phyloP scores from a whole-genome alignment of 2,329 filamentous ascomycete species.

The Scortechinia acanthostroma region DNA sequence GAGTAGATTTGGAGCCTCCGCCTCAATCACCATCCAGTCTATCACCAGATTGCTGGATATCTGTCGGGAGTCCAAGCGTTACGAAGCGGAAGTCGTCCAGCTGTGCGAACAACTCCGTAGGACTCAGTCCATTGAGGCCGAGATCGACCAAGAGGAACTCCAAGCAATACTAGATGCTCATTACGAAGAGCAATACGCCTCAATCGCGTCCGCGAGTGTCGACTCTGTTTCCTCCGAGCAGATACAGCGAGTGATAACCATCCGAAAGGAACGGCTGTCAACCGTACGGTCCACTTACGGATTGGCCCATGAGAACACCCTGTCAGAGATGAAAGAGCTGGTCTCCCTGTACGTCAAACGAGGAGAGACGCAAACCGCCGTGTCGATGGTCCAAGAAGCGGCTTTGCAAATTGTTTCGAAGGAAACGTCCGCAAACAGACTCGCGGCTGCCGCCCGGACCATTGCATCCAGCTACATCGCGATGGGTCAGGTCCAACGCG shows the following conservation, averaged over 20 bases:
- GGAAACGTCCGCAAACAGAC: slow-evolving; percentile 14
- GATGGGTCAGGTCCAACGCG: slow-evolving; percentile 18
- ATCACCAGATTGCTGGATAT: slow-evolving; percentile 22
- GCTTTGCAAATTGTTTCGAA: slow-evolving; percentile 19
- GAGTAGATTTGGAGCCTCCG: slow-evolving; percentile 19
- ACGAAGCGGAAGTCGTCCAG: slow-evolving; percentile 20
- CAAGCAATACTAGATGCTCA: slow-evolving; percentile 20
- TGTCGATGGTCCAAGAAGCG: slow-evolving; percentile 20
- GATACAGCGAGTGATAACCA: slow-evolving; percentile 15
- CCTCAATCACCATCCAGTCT: slow-evolving; percentile 23
- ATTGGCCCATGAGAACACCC: slow-evolving; percentile 26
- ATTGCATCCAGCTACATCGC: slow-evolving; percentile 25
- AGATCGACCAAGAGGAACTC: slow-evolving; percentile 21
- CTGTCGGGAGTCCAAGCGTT: slow-evolving; percentile 24
- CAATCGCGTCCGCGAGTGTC: slow-evolving; percentile 4
- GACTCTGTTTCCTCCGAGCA: slow-evolving; percentile 9
- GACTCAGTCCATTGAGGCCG: slow-evolving; percentile 14
- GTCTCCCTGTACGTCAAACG: slow-evolving; percentile 21
- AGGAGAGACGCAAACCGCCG: slow-evolving; percentile 16
- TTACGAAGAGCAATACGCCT: slow-evolving; percentile 22
- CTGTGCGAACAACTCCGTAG: slow-evolving; percentile 25
- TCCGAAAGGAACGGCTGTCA: slow-evolving; percentile 18
- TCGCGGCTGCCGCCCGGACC: slow-evolving; percentile 18
- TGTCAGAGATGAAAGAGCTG: slow-evolving; percentile 23
- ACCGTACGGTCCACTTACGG: slow-evolving; percentile 19